Evolutionary conservation across 2,329 filamentous ascomycete genomes (phyloP).

Genomic region (Alternaria sp.): DNA sequence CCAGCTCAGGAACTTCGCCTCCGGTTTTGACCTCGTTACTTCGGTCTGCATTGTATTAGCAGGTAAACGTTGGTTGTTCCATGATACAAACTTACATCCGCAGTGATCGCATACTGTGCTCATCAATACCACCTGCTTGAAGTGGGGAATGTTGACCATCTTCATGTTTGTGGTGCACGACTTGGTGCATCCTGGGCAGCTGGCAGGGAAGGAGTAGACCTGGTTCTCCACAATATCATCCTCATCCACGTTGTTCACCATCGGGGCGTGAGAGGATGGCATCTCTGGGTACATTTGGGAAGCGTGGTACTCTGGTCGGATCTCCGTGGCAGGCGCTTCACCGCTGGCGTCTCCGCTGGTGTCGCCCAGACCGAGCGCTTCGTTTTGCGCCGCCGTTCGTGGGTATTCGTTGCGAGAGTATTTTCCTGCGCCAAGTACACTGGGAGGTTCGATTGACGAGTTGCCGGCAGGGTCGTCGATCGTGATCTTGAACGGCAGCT

Average conservation of each 20-base stretch:
- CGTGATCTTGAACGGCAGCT: conserved; percentile 85
- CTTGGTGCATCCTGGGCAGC: conserved; percentile 88
- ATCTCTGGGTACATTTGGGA: conserved; percentile 53
- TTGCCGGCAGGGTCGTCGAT: conserved; percentile 94
- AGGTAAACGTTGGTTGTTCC: background rate
- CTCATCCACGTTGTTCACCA: conserved; percentile 53
- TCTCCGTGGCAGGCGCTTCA: conserved; percentile 63
- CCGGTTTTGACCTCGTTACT: conserved; percentile 98
- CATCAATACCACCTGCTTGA: conserved; percentile 97
- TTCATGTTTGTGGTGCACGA: conserved; percentile 94
- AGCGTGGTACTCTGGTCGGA: conserved; percentile 60
- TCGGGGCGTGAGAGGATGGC: conserved; percentile 39
- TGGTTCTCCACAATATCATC: conserved; percentile 91
- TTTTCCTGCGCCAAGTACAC: conserved; percentile 78
- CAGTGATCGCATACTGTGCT: conserved; percentile 90
- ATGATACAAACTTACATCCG: conserved; percentile 61
- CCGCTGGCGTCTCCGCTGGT: conserved; percentile 52
- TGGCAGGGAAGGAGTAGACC: conserved; percentile 90
- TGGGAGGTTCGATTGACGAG: conserved; percentile 91
- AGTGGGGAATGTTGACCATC: conserved; percentile 97
- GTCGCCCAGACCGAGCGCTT: conserved; percentile 74
- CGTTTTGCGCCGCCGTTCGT: conserved; percentile 85
- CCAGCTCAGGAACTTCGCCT: conserved; percentile 85
- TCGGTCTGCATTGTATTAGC: conserved; percentile 60
- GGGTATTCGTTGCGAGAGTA: conserved; percentile 86